A percentile compares a stretch with the other conserved stretches of the same genome.
These are phyloP conservation scores for Xerocomellus dryophilus DNA, from an alignment of 768 basidiomycete genomes.

Conservation along the genomic window DNA sequence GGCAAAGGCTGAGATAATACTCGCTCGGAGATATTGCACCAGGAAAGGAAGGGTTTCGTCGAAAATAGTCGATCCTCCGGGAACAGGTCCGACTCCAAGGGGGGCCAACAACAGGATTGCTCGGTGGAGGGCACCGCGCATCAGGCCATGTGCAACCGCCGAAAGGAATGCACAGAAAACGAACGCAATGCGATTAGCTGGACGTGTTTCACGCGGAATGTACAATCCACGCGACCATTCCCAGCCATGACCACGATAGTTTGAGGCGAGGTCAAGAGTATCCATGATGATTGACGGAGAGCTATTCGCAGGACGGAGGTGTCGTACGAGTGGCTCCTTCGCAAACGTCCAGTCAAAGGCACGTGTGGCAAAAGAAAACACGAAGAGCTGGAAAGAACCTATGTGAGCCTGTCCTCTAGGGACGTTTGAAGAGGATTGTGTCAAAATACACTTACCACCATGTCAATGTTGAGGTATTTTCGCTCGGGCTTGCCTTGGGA, in stretches of 20 bases:
- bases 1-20: too few relatives aligned
- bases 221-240: neutral
- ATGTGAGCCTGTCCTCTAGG: too few relatives aligned
- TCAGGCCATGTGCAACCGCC: too few relatives aligned
- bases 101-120: too few relatives aligned
- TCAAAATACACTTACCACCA: neutral
- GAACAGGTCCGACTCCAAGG: too few relatives aligned
- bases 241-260: neutral
- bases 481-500: neutral
- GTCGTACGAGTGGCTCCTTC: neutral
- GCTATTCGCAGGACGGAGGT: neutral
- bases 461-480: neutral
- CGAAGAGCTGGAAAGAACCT: too few relatives aligned
- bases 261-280: neutral
- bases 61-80: too few relatives aligned
- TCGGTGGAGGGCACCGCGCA: too few relatives aligned
- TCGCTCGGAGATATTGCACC: too few relatives aligned
- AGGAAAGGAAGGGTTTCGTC: neutral
- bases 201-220: neutral
- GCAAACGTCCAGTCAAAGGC: neutral
- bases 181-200: neutral
- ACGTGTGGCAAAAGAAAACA: neutral
- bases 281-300: neutral
- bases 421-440: neutral
- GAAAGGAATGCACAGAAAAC: neutral